Conservation (phyloP, 192 early-diverging fungal species). For the Dissophora globulifera region DNA sequence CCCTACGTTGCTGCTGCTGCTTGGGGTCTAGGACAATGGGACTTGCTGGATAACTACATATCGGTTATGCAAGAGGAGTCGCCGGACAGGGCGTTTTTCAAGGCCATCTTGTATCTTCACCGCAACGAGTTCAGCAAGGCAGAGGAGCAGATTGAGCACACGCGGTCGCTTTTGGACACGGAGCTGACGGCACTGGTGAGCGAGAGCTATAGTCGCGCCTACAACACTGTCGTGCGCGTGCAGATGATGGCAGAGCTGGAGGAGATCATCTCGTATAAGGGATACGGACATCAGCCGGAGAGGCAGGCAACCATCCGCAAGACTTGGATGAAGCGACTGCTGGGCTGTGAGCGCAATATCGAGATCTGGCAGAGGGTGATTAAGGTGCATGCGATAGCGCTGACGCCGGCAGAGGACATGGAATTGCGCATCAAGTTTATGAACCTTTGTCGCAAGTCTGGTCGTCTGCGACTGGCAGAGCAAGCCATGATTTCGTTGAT, state of each 20-base stretch:
- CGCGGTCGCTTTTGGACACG: conserved; percentile 83
- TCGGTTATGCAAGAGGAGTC: conserved; percentile 74
- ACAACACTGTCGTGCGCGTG: conserved; percentile 87
- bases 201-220: conserved; percentile 95
- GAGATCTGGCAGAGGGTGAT: conserved; percentile 96
- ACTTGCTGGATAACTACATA: conserved; percentile 90
- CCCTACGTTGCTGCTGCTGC: conserved; percentile 89
- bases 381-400: conserved; percentile 86
- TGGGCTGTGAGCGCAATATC: conserved; percentile 90
- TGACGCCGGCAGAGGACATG: conserved; percentile 91
- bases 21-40: conserved; percentile 92
- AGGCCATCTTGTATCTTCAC: conserved; percentile 84
- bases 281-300: conserved; percentile 78
- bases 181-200: conserved; percentile 87
- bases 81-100: conserved; percentile 87
- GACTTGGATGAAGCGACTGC: conserved; percentile 90
- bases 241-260: conserved; percentile 99
- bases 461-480: conserved; percentile 78
- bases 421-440: conserved; percentile 97
- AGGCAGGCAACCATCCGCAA: conserved; percentile 76
- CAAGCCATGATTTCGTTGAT: conserved; percentile 77
- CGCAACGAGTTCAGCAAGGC: conserved; percentile 78
- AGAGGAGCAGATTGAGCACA: conserved; percentile 75
- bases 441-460: conserved; percentile 91
- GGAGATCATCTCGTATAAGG: conserved; percentile 93